Percentiles rank a stretch among this genome's conserved stretches.
Evolutionary conservation across 2,329 filamentous ascomycete genomes (phyloP).

Genomic region (Calonectria honghensis): DNA sequence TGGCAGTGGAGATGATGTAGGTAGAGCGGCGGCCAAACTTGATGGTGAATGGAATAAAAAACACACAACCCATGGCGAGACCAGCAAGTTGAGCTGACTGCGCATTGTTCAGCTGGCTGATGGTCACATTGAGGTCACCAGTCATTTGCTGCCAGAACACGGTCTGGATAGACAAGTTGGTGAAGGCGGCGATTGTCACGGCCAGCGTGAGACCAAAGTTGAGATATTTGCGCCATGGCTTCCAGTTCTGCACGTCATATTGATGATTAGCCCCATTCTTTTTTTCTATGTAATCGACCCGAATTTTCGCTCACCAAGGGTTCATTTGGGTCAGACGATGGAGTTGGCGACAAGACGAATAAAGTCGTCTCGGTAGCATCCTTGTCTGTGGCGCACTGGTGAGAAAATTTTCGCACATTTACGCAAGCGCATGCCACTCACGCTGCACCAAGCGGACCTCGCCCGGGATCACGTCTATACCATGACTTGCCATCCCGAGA

Average conservation of each 20-base stretch:
- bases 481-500: conserved; percentile 38
- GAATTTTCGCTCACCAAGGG: conserved; percentile 52
- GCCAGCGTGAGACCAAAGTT: conserved; percentile 55
- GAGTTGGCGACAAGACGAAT: conserved; percentile 48
- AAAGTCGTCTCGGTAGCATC: conserved; percentile 43
- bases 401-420: neutral
- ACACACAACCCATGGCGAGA: conserved; percentile 58
- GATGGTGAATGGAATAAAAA: conserved; percentile 60
- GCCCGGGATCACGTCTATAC: conserved; percentile 40
- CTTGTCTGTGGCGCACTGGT: conserved; percentile 35
- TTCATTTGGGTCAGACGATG: conserved; percentile 57
- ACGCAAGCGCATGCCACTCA: conserved; percentile 25
- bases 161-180: conserved; percentile 51
- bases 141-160: conserved; percentile 61
- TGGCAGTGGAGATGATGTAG: conserved; percentile 55
- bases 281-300: rapidly evolving
- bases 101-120: conserved; percentile 52
- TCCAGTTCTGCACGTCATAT: conserved; percentile 54
- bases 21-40: conserved; percentile 60
- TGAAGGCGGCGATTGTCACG: conserved; percentile 56
- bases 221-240: conserved; percentile 54
- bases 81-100: conserved; percentile 57
- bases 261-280: neutral
- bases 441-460: conserved; percentile 46
- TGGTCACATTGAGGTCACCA: conserved; percentile 54